These are phyloP conservation scores for Calonectria pseudoturangicola DNA, from an alignment of 2,329 filamentous ascomycete genomes.

Conservation along the genomic window DNA sequence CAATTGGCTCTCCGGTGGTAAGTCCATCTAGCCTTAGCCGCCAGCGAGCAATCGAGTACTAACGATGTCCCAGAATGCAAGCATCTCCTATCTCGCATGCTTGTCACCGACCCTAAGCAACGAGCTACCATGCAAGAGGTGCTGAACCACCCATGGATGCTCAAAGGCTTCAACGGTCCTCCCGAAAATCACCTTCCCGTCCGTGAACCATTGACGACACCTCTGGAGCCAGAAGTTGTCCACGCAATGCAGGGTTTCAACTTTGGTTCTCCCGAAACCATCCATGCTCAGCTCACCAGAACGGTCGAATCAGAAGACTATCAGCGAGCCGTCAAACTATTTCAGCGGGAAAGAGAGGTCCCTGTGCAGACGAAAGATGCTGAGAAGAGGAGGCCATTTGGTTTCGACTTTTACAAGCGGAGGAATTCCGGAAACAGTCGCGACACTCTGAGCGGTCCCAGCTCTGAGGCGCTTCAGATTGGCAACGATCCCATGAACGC, in stretches of 20 bases:
- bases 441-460: slow-evolving; percentile 90
- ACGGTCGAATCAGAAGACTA: slow-evolving; percentile 97
- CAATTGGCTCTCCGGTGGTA: slow-evolving; percentile 92
- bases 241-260: slow-evolving; percentile 98
- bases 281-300: slow-evolving; percentile 86
- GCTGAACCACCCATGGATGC: slow-evolving; percentile 96
- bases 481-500: slow-evolving; percentile 94
- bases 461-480: slow-evolving; percentile 87
- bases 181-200: slow-evolving; percentile 92
- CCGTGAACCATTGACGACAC: slow-evolving; percentile 89
- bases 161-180: slow-evolving; percentile 89
- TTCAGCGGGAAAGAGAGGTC: slow-evolving; percentile 79
- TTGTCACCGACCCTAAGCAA: slow-evolving; percentile 93
- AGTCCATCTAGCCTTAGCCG: slow-evolving; percentile 54
- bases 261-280: slow-evolving; percentile 90
- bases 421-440: slow-evolving; percentile 91
- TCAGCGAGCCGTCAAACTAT: slow-evolving; percentile 85
- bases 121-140: slow-evolving; percentile 93
- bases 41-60: slow-evolving; percentile 52
- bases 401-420: slow-evolving; percentile 97
- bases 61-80: slow-evolving; percentile 84
- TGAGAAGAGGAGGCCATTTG: slow-evolving; percentile 91
- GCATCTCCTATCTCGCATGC: slow-evolving; percentile 93
- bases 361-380: slow-evolving; percentile 75
- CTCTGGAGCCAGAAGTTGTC: slow-evolving; percentile 88